These are phyloP conservation scores for Solanum corneliomulleri DNA, from an alignment of 257 asterid species.

Conservation along the genomic window DNA sequence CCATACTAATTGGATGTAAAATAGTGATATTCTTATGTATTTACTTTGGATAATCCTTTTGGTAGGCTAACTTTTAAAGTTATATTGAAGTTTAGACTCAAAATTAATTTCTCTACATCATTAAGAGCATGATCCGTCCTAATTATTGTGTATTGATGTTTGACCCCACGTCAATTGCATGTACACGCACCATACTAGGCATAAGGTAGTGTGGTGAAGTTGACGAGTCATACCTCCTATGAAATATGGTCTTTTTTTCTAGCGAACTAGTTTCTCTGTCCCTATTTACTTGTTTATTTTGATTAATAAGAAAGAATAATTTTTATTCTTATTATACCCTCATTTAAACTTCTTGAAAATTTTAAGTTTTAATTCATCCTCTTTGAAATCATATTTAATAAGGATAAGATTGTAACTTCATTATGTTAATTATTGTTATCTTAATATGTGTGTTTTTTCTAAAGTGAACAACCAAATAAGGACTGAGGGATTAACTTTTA, in stretches of 20 bases:
- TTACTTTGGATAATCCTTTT: background rate
- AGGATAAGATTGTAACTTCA: too few species aligned
- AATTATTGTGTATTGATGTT: too few species aligned
- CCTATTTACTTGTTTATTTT: too few species aligned
- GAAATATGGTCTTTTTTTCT: background rate
- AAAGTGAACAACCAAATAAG: too few species aligned
- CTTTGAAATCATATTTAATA: too few species aligned
- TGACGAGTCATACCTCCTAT: background rate
- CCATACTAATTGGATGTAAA: too few species aligned
- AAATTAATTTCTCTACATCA: background rate
- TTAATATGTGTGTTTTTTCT: too few species aligned
- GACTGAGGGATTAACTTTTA: background rate
- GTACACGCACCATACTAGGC: background rate
- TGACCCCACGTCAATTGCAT: background rate
- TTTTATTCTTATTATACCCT: too few species aligned
- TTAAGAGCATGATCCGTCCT: background rate
- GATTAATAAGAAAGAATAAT: too few species aligned
- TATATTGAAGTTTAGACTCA: background rate
- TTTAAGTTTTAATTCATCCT: too few species aligned
- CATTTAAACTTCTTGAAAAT: too few species aligned
- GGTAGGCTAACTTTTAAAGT: background rate
- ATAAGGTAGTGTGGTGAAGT: background rate
- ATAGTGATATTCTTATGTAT: background rate
- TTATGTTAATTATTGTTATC: too few species aligned
- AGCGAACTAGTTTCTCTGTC: fast-evolving